Base-by-base conservation (phyloP, 495 filamentous ascomycete genomes). In the Oleoguttula mirabilis region DNA sequence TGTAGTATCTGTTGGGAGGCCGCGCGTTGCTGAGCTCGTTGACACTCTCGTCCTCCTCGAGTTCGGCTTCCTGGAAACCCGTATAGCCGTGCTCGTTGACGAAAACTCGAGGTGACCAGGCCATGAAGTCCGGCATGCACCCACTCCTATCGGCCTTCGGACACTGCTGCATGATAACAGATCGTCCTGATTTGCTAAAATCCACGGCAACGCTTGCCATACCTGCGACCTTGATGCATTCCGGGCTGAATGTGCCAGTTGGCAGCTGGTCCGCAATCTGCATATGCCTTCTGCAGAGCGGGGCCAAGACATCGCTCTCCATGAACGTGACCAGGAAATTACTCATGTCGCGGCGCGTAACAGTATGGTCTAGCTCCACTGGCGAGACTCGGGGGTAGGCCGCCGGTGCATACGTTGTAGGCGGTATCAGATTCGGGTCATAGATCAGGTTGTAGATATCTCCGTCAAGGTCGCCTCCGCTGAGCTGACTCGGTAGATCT, bases 401-500 rank as follows among this genome's bases (percentile, higher is more conserved):
- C 0, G 85, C 83, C 0, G 85, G 71, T 3, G 20, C 0, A 17
- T 69, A 71, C 2, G 64, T 60, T 11, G 43, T 45, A 1, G 47
- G 17, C 0, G 69, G 60, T 6, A 63, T 57, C 12, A 78, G 63
- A 0, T 43, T 46, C 0, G 57, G 23, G 41, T 88, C 81, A 62
- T 68, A 84, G 27, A 88, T 79, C 39, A 90, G 61, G 45, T 84
- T 76, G 52, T 79, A 93, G 1, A 79, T 56, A 58, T 88, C 83
- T 33, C 84, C 85, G 47, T 93, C 85, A 1, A 93, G 66, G 61
- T 90, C 85, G 12, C 85, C 85, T 0, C 85, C 84, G 21, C 76
- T 76, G 0, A 90, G 69, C 51, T 76, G 68, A 43, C 79, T 85
- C 1, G 85, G 84, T 0, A 90, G 63, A 53, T 88, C 84, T 21